Percentiles rank a stretch among this genome's conserved stretches.
phyloP scores from a whole-genome alignment of 345 rosid species.

The Populus tremula region DNA sequence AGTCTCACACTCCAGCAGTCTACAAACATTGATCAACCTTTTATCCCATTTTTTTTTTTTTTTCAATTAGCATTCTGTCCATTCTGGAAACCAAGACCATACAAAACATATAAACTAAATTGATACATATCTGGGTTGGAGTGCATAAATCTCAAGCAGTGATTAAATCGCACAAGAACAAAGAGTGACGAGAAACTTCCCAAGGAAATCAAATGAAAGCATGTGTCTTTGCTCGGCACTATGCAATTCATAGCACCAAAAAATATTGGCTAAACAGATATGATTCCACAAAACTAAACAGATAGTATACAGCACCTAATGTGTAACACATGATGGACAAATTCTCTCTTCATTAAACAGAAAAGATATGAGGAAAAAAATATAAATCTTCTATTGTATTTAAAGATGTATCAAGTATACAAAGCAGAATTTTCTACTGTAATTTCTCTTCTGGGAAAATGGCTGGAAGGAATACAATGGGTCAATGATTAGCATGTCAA shows the following conservation, averaged over 20 bases:
- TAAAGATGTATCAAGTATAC: conserved; percentile 37
- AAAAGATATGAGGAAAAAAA: conserved; percentile 2
- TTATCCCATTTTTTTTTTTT: conserved; percentile 20
- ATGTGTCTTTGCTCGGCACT: conserved; percentile 3
- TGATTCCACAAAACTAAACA: background rate
- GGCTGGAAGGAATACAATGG: conserved; percentile 10
- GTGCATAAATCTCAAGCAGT: background rate
- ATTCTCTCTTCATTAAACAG: background rate
- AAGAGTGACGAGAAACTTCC: background rate
- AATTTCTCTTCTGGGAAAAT: conserved; percentile 13
- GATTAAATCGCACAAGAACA: background rate
- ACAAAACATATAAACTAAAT: background rate
- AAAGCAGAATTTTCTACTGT: conserved; percentile 25
- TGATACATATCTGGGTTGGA: background rate
- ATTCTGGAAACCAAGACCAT: conserved; percentile 8
- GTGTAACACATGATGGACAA: background rate
- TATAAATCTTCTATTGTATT: conserved; percentile 27
- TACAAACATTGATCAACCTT: conserved; percentile 49
- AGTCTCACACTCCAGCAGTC: conserved; percentile 57
- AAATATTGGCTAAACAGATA: background rate
- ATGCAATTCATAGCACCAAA: background rate
- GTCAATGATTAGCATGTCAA: background rate
- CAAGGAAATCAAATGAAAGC: background rate
- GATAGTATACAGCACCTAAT: background rate
- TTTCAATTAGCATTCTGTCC: conserved; percentile 55